A percentile compares a stretch with the other conserved stretches of the same genome.
Evolutionary conservation across 257 asterid genomes (phyloP).

Genomic region (Dorcoceras hygrometricum): DNA sequence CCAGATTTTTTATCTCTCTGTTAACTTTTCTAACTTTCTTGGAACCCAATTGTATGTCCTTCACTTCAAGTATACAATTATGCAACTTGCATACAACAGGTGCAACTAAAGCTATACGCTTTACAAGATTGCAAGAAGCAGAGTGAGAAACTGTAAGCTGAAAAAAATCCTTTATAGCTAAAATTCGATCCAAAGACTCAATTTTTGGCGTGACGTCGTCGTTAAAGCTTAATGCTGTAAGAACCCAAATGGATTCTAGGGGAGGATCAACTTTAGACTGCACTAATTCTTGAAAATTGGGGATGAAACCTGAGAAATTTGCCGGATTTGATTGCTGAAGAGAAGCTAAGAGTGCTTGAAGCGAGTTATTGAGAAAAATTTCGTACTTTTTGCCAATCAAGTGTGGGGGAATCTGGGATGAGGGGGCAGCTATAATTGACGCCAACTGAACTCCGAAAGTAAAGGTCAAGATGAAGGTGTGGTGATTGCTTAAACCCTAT

Average conservation of each 20-base stretch:
- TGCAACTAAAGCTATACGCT: conserved; percentile 47
- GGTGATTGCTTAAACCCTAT: conserved; percentile 35
- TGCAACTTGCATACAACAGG: conserved; percentile 55
- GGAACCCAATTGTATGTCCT: conserved; percentile 36
- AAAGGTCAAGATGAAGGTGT: too few species aligned
- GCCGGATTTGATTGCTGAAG: conserved; percentile 21
- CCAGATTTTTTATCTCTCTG: conserved; percentile 46
- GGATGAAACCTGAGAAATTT: conserved; percentile 25
- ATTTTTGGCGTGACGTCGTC: conserved; percentile 20
- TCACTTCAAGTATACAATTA: conserved; percentile 29
- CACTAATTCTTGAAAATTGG: conserved; percentile 40
- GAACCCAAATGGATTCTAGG: conserved; percentile 66
- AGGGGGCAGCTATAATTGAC: conserved; percentile 30
- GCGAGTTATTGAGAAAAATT: conserved; percentile 34
- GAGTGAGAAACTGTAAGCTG: conserved; percentile 53
- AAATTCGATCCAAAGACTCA: conserved; percentile 33
- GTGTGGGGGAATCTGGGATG: conserved; percentile 22
- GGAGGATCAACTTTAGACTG: conserved; percentile 52
- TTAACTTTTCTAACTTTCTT: conserved; percentile 46
- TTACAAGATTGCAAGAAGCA: conserved; percentile 42
- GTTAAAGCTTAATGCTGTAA: conserved; percentile 43
- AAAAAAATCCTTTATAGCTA: conserved; percentile 44
- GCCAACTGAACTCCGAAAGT: conserved; percentile 37
- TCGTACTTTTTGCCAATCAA: conserved; percentile 43
- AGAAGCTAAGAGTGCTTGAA: conserved; percentile 39